Conservation (phyloP, 257 asterid species). For the Linaria vulgaris region DNA sequence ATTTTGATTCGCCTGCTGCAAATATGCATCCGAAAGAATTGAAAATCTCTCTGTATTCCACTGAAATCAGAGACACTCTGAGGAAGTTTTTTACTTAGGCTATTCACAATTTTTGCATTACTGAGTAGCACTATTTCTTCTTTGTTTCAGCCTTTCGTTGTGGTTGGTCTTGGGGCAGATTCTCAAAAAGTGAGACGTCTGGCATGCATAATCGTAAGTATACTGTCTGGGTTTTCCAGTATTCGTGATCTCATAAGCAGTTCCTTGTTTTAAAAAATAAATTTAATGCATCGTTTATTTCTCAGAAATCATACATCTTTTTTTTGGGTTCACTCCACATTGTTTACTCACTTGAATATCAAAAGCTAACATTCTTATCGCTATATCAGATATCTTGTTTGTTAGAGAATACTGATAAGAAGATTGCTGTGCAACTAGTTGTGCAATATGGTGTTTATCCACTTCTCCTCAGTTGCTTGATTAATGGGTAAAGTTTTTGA, state of each 20-base stretch:
- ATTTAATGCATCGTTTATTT: not conserved
- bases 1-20: not conserved
- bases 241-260: slow-evolving; percentile 4
- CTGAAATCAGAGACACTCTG: not conserved
- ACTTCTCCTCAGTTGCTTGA: slow-evolving; percentile 79
- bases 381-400: slow-evolving; percentile 67
- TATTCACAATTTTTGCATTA: not conserved
- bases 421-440: slow-evolving; percentile 51
- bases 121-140: slow-evolving; percentile 7
- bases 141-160: slow-evolving; percentile 64
- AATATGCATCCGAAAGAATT: not conserved
- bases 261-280: not conserved
- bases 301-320: not conserved
- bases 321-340: slow-evolving; percentile 1
- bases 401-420: slow-evolving; percentile 58
- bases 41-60: slow-evolving; percentile 3
- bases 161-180: slow-evolving; percentile 79
- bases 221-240: slow-evolving; percentile 19
- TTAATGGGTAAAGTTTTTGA: slow-evolving; percentile 64
- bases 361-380: slow-evolving; percentile 18
- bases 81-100: not conserved
- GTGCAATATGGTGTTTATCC: slow-evolving; percentile 58
- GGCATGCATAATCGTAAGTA: slow-evolving; percentile 73
- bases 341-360: slow-evolving; percentile 15
- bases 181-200: slow-evolving; percentile 78